These are phyloP conservation scores for Polytolypa hystricis DNA, from an alignment of 2,329 filamentous ascomycete species.

Conservation along the genomic window DNA sequence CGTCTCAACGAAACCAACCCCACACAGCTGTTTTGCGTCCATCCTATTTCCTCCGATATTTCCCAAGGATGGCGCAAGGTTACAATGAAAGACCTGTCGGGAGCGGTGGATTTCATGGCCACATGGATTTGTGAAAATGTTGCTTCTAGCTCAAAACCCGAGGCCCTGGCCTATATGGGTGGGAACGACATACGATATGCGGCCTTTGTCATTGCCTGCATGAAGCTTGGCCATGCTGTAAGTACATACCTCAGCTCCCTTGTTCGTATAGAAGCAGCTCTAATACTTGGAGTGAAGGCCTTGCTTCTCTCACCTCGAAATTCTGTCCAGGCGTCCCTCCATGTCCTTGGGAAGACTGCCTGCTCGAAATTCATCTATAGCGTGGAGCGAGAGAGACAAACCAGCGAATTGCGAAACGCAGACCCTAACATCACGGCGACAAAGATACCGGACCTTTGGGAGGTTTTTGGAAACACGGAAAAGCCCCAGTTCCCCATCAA, in stretches of 20 bases:
- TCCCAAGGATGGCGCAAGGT: slow-evolving; percentile 6
- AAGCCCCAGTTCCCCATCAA: slow-evolving; percentile 13
- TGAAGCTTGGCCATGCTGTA: slow-evolving; percentile 11
- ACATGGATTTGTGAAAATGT: slow-evolving; percentile 19
- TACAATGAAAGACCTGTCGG: slow-evolving; percentile 12
- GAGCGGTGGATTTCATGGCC: slow-evolving; percentile 14
- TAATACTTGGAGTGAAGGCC: slow-evolving; percentile 11
- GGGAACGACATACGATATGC: slow-evolving; percentile 15
- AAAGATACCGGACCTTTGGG: slow-evolving; percentile 11
- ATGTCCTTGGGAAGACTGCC: slow-evolving; percentile 8
- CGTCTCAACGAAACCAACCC: slow-evolving; percentile 3
- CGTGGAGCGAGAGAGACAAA: slow-evolving; percentile 15
- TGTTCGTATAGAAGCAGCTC: slow-evolving; percentile 9
- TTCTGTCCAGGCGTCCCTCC: slow-evolving; percentile 13
- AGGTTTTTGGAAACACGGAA: slow-evolving; percentile 8
- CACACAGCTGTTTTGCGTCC: slow-evolving; percentile 3
- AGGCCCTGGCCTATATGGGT: slow-evolving; percentile 14
- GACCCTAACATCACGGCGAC: slow-evolving; percentile 5
- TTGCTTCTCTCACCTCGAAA: slow-evolving; percentile 18
- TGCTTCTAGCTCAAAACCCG: slow-evolving; percentile 6
- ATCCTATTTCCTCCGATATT: slow-evolving; percentile 3
- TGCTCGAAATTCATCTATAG: slow-evolving; percentile 10
- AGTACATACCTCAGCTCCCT: slow-evolving; percentile 2
- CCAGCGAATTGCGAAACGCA: slow-evolving; percentile 11
- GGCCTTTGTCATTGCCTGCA: slow-evolving; percentile 12